phyloP scores from a whole-genome alignment of 1,284 basidiomycete genomes.

The Wallemia ichthyophaga region DNA sequence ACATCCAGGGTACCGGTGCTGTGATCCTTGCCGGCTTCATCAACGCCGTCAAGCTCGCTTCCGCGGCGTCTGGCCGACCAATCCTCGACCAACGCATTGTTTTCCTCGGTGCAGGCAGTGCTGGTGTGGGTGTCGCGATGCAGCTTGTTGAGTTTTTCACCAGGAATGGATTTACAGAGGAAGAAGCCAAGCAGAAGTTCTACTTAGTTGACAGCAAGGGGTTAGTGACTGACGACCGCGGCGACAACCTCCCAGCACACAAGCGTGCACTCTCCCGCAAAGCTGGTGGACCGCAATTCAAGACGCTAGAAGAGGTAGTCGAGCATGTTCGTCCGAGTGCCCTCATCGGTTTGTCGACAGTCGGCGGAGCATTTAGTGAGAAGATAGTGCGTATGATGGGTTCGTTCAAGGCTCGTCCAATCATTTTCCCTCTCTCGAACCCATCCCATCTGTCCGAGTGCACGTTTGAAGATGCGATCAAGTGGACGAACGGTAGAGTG shows the following conservation, averaged over 20 bases:
- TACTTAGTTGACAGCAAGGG: constrained; percentile 48
- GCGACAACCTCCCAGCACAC: constrained; percentile 39
- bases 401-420: constrained; percentile 52
- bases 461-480: constrained; percentile 48
- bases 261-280: constrained; percentile 56
- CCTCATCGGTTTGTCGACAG: constrained; percentile 65
- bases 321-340: constrained; percentile 68
- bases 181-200: constrained; percentile 47
- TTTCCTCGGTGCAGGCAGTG: constrained; percentile 68
- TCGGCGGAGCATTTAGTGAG: constrained; percentile 48
- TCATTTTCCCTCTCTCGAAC: constrained; percentile 90
- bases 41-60: constrained; percentile 52
- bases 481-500: constrained; percentile 33
- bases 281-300: constrained; percentile 44
- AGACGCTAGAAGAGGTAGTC: constrained; percentile 45
- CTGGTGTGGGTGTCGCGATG: constrained; percentile 63
- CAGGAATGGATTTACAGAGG: constrained; percentile 33
- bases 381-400: constrained; percentile 52
- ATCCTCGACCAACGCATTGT: constrained; percentile 54
- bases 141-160: constrained; percentile 72
- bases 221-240: constrained; percentile 15
- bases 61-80: constrained; percentile 34
- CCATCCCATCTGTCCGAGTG: constrained; percentile 35
- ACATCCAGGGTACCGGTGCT: constrained; percentile 42
- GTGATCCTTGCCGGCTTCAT: constrained; percentile 74